Evolutionary conservation across 257 asterid genomes (phyloP), one percentile per base, ranked within the genome.

Genomic region (Nicotiana benthamiana): DNA sequence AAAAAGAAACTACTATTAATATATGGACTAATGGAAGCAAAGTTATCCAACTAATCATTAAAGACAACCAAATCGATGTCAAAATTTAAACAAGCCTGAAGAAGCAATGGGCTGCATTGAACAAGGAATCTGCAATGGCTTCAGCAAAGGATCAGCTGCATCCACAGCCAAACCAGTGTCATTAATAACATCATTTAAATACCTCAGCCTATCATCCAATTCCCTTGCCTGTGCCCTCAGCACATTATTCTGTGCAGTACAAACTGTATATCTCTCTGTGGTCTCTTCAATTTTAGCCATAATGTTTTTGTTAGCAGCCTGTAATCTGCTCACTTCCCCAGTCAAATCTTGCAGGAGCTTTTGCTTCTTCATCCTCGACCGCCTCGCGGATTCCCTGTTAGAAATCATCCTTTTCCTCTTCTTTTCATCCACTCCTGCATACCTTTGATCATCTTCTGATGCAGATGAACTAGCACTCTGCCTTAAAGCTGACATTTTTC

Each of bases 41-140:
- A 43, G 30, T 24, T 46, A 72, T 75, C 67, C 79, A 82, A 75
- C 24, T 13, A 79, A 40, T 48, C 76, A 27, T 10, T 0, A 12
- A 53, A 0, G 22, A 62, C 67, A 43, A 52, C 32, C 56, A 46
- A 9, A 52, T 9, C 16, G 11, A 65, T n/a, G 65, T 89, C 88
- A 87, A 43, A 67, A 85, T 75, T 82, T 77, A 82, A 87, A 85
- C 54, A 79, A 59, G 22, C 85, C 87, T 10, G 88, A 87, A 81
- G 88, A 85, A 74, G 90, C 88, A 17, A 89, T 85, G 22, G 92
- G 82, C 63, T 85, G 89, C 79, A 83, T 78, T 30, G 93, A 84
- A 86, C 84, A 84, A 62, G 90, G 90, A 80, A 86, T 75, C 87
- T 82, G 91, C 92, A 93, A 91, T n/a, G 92, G 90, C 83, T 86